Conservation (phyloP, 768 basidiomycete genomes). For the Fistulinella prunicolor region DNA sequence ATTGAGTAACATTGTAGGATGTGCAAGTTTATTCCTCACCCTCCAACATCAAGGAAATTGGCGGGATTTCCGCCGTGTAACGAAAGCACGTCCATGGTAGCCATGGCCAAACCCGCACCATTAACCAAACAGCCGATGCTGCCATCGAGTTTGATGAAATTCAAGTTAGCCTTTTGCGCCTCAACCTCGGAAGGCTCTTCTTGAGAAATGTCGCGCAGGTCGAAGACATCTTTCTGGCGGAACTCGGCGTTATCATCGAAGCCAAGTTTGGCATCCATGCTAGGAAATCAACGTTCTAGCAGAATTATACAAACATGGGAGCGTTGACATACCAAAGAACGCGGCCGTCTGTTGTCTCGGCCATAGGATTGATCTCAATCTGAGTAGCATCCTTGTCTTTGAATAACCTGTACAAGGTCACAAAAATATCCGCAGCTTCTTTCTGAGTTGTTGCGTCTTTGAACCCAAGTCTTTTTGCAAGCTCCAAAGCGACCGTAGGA, state of each 20-base stretch:
- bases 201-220: slow-evolving; percentile 86
- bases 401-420: slow-evolving; percentile 93
- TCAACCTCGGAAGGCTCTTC: slow-evolving; percentile 98
- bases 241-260: slow-evolving; percentile 99
- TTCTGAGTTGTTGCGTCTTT: slow-evolving; percentile 63
- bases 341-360: slow-evolving; percentile 84
- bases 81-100: slow-evolving; percentile 99
- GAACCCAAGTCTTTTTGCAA: slow-evolving; percentile 93
- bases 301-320: background rate
- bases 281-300: slow-evolving; percentile 29
- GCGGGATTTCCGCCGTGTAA: slow-evolving; percentile 96
- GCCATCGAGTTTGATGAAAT: slow-evolving; percentile 99
- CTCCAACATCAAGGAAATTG: slow-evolving; percentile 98
- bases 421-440: slow-evolving; percentile 91
- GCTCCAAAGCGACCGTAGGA: slow-evolving; percentile 61
- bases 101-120: slow-evolving; percentile 98
- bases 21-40: slow-evolving; percentile 42
- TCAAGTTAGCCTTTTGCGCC: slow-evolving; percentile 92
- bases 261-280: slow-evolving; percentile 99
- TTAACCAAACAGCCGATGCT: slow-evolving; percentile 97
- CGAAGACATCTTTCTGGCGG: slow-evolving; percentile 89
- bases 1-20: slow-evolving; percentile 1
- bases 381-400: slow-evolving; percentile 99
- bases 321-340: slow-evolving; percentile 83
- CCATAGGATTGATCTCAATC: slow-evolving; percentile 99